Base-by-base conservation (phyloP, 2,329 filamentous ascomycete species). In the Pseudophaeomoniella oleicola region DNA sequence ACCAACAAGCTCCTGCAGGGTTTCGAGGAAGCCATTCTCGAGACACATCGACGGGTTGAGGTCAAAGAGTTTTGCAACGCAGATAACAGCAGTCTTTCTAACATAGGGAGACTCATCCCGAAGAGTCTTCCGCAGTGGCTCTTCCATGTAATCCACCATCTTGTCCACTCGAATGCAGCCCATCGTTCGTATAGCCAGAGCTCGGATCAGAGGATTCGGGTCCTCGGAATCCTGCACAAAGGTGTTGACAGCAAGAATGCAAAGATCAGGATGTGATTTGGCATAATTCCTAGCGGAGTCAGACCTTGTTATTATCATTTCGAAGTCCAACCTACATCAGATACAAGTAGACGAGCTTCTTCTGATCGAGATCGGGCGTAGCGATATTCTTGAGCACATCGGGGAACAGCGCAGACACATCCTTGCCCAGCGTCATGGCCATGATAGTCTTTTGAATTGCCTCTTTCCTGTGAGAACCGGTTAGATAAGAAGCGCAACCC, bases 81-180 rank as follows among this genome's bases (percentile, higher is more conserved):
- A 96, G 46, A 98, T 90, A 30, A 88, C 90, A 31, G 90, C 90
- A 2, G 90, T 98, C 66, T 98, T 98, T 49, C 90, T 82, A 42
- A 98, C 90, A 58, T 98, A 98, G 1, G 90, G 90, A 34, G 88
- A 96, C 61, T 98, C 90, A 62, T 98, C 90, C 58, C 86, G 78
- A 47, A 98, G 67, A 10, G 90, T 98, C 65, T 98, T 98, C 49
- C 90, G 75, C 44, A 98, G 63, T 11, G 90, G 90, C 53, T 98
- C 90, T 59, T 96, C 90, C 88, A 98, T 96, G 59, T 98, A 98
- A 56, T 98, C 90, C 46, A 96, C 85, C 85, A 98, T 98, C 62
- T 98, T 98, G 49, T 96, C 90, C 38, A 98, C 90, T 39, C 90
- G 71, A 51, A 98, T 96, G 54, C 90, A 96, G 30, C 90, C 90